Conservation (phyloP, 192 early-diverging fungal genomes). For the Dispira simplex region DNA sequence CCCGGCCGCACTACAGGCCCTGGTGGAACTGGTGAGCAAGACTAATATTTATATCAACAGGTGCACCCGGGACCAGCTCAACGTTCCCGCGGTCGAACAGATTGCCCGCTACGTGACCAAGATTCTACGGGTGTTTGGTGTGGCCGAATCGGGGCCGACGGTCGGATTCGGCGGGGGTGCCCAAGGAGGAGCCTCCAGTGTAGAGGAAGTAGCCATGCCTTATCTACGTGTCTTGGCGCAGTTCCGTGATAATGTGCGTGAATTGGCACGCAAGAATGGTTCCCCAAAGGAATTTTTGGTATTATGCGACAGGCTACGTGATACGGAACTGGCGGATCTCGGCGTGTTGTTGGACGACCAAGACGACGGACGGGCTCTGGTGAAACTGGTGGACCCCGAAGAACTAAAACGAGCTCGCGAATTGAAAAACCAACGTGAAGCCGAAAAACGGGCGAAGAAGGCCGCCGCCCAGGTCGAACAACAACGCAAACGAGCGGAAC, state of each 20-base stretch:
- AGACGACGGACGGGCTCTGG: constrained; percentile 83
- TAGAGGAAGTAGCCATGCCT: constrained; percentile 56
- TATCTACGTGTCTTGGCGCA: constrained; percentile 63
- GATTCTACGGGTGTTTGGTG: constrained; percentile 75
- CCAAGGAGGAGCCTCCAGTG: constrained; percentile 16
- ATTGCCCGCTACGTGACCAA: constrained; percentile 67
- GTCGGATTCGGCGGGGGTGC: constrained; percentile 48
- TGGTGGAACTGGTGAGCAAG: constrained; percentile 59
- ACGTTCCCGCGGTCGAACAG: constrained; percentile 55
- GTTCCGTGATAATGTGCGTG: constrained; percentile 81
- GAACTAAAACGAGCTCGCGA: constrained; percentile 50
- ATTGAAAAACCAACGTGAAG: constrained; percentile 33
- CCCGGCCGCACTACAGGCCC: constrained; percentile 56
- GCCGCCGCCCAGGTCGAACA: constrained; percentile 36
- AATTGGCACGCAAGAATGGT: constrained; percentile 37
- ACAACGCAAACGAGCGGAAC: constrained; percentile 47
- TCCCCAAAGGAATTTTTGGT: constrained; percentile 42
- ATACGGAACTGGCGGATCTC: constrained; percentile 73
- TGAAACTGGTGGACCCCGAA: constrained; percentile 74
- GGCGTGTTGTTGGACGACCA: constrained; percentile 89
- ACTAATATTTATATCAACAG: constrained; percentile 69
- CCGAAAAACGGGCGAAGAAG: constrained; percentile 44
- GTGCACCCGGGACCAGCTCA: constrained; percentile 34
- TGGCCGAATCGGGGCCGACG: constrained; percentile 42
- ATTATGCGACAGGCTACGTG: constrained; percentile 77